Evolutionary conservation across 768 basidiomycete species (phyloP), one percentile per base, ranked within the genome.

Genomic region (Lactarius akahatsu): DNA sequence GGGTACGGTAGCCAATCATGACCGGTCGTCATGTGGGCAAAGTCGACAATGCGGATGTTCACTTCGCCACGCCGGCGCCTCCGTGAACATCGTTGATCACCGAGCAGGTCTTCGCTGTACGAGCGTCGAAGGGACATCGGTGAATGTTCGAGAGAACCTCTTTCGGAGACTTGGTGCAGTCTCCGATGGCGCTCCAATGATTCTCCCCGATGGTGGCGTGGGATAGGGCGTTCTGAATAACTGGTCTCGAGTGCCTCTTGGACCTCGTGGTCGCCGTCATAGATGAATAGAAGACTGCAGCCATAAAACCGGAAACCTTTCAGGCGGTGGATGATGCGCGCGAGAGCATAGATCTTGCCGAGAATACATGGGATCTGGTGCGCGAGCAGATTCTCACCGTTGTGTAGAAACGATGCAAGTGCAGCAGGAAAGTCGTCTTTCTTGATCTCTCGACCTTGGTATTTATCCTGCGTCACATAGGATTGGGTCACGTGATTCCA

Each of bases 251-350:
- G 88, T 23, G 81, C 82, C 71, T 92, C 89, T 77, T 98, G 97
- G 1, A 86, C 84, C 71, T 95, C 93, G 54, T 80, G 82, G 74
- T 98, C 96, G 50, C 97, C 97, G 74, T 99, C 97, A 76, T 99
- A 99, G 74, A 98, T 96, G 74, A 98, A 85, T 61, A 99, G 86
- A 56, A 99, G 85, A 70, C 92, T 94, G 78, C 96, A 98, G 16
- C 97, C 97, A 74, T 99, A 99, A 78, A 99, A 98, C 58, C 97
- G 87, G 78, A 92, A 99, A n/a, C 97, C 94, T 72, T 90, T 91
- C 67, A 99, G 80, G 9, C 90, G 86, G 74, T 88, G 83, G 72
- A 98, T 83, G 78, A 98, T 97, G 57, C 88, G 86, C 30, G 96
- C 96, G 57, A 99, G 86, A n/a, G 88, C 88, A 74, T 96, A 96